phyloP scores from a whole-genome alignment of 1,284 basidiomycete genomes.

The Baeospora myosura region DNA sequence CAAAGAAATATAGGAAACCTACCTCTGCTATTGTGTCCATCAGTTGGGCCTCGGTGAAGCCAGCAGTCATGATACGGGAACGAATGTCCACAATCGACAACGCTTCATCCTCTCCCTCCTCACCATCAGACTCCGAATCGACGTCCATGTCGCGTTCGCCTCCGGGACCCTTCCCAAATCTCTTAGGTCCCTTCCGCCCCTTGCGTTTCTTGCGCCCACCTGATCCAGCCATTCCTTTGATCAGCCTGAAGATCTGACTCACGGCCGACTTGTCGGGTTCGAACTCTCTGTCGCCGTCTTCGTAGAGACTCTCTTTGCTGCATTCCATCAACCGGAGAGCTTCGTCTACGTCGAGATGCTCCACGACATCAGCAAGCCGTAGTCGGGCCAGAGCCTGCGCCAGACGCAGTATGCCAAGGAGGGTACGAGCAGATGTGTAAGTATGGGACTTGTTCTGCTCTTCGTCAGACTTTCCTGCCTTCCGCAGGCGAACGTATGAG shows the following conservation, averaged over 20 bases:
- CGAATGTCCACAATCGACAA: slow-evolving; percentile 80
- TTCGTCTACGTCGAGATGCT: slow-evolving; percentile 89
- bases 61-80: slow-evolving; percentile 74
- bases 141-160: slow-evolving; percentile 65
- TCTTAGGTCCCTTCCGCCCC: slow-evolving; percentile 32
- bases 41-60: slow-evolving; percentile 86
- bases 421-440: slow-evolving; percentile 95
- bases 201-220: slow-evolving; percentile 29
- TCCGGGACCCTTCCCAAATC: slow-evolving; percentile 60
- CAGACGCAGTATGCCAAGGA: slow-evolving; percentile 91
- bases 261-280: slow-evolving; percentile 73
- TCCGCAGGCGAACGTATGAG: slow-evolving; percentile 91
- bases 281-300: slow-evolving; percentile 65
- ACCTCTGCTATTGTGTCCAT: slow-evolving; percentile 79
- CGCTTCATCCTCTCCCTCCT: slow-evolving; percentile 51
- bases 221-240: slow-evolving; percentile 74
- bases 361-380: slow-evolving; percentile 76
- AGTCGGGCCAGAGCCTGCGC: slow-evolving; percentile 92
- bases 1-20: slow-evolving; percentile 22
- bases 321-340: slow-evolving; percentile 95
- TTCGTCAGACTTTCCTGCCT: slow-evolving; percentile 87
- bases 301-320: slow-evolving; percentile 84
- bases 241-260: slow-evolving; percentile 82
- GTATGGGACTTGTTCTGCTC: slow-evolving; percentile 84
- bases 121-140: slow-evolving; percentile 55